phyloP scores from a whole-genome alignment of 2,329 filamentous ascomycete species.

The Talaromyces atroroseus region DNA sequence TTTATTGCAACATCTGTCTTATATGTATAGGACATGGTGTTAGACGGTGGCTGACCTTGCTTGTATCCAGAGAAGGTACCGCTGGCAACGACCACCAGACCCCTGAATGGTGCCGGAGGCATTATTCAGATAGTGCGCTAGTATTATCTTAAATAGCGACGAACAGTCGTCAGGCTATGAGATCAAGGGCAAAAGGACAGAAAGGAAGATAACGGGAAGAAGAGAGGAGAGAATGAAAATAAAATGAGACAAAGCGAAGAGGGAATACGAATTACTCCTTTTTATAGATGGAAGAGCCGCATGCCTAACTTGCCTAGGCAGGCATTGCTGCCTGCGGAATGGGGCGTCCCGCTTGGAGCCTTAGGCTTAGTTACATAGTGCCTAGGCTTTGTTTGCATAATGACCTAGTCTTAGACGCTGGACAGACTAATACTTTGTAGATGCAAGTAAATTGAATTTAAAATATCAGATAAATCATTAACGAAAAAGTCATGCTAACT shows the following conservation, averaged over 20 bases:
- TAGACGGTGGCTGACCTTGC: slow-evolving; percentile 37
- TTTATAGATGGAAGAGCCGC: background rate
- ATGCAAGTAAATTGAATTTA: no score
- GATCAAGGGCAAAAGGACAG: background rate
- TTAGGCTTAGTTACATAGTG: no score
- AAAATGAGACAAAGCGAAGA: background rate
- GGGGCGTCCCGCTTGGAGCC: no score
- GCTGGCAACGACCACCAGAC: slow-evolving; percentile 49
- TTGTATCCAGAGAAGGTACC: slow-evolving; percentile 54
- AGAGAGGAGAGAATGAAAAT: background rate
- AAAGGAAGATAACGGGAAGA: background rate
- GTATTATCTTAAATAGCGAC: background rate
- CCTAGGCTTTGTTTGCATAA: no score
- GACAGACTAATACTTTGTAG: no score
- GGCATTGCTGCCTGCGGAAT: slow-evolving; percentile 2
- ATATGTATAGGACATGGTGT: background rate
- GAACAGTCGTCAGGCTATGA: background rate
- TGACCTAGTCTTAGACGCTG: no score
- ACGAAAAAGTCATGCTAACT: background rate
- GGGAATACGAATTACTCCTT: background rate
- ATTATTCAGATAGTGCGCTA: slow-evolving; percentile 15
- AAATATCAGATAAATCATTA: background rate
- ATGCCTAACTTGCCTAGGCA: background rate
- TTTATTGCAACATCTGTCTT: background rate
- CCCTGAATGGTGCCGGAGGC: slow-evolving; percentile 25